These are phyloP conservation scores for Farysia itapuensis DNA, from an alignment of 1,284 basidiomycete genomes.

Conservation along the genomic window DNA sequence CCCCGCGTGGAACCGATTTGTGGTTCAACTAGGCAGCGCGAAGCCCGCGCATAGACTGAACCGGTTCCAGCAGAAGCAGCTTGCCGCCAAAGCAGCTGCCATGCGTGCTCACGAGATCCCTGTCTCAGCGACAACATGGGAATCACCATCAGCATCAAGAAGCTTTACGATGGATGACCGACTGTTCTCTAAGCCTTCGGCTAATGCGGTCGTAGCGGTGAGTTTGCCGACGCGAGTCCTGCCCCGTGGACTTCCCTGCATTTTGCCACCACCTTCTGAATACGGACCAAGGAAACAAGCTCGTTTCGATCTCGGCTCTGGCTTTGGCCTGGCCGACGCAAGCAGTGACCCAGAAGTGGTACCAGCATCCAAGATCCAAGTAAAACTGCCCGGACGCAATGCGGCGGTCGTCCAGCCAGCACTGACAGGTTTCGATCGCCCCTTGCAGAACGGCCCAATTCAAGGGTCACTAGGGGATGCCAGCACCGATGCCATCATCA, in stretches of 20 bases:
- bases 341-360: too few relatives aligned
- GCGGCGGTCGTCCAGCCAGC: slow-evolving; percentile 20
- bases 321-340: too few relatives aligned
- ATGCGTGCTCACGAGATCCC: slow-evolving; percentile 21
- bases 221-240: slow-evolving; percentile 29
- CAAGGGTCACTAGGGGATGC: slow-evolving; percentile 6
- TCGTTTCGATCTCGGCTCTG: slow-evolving; percentile 37
- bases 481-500: slow-evolving; percentile 34
- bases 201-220: slow-evolving; percentile 42
- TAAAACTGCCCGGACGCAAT: slow-evolving; percentile 26
- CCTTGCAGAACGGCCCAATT: neutral
- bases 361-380: slow-evolving; percentile 32
- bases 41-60: slow-evolving; percentile 17
- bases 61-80: slow-evolving; percentile 29
- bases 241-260: slow-evolving; percentile 16
- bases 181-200: slow-evolving; percentile 47
- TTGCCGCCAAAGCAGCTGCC: slow-evolving; percentile 16
- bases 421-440: neutral
- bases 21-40: slow-evolving; percentile 24
- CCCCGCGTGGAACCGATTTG: slow-evolving; percentile 48
- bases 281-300: slow-evolving; percentile 23
- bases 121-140: slow-evolving; percentile 47
- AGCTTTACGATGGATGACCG: slow-evolving; percentile 47
- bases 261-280: slow-evolving; percentile 5
- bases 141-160: slow-evolving; percentile 45